phyloP scores from a whole-genome alignment of 129 eudicot genomes.

The Glebionis coronaria region DNA sequence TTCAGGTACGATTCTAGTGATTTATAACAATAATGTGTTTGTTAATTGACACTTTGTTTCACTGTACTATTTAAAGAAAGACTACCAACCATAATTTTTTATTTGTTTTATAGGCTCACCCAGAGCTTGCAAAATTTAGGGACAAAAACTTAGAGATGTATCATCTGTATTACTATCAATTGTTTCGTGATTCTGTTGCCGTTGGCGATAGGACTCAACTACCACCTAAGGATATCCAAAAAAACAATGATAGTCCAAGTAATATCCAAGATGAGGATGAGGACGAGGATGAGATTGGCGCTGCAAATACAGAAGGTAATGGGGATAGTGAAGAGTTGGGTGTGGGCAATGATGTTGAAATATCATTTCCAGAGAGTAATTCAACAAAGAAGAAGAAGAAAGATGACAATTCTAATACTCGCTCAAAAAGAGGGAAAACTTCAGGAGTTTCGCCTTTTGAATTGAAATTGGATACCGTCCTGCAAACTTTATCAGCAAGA shows the following conservation, averaged over 20 bases:
- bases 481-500: neutral
- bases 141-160: neutral
- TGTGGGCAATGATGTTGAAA: neutral
- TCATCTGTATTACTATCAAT: neutral
- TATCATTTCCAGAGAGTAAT: constrained; percentile 1
- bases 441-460: neutral
- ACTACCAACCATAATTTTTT: too few relatives aligned
- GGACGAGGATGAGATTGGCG: neutral
- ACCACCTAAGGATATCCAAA: neutral
- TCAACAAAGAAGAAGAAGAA: neutral
- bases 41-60: too few relatives aligned
- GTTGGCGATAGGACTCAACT: neutral
- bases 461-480: neutral
- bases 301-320: neutral
- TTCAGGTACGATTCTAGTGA: too few relatives aligned
- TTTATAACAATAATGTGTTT: too few relatives aligned
- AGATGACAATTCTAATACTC: neutral
- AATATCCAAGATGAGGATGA: neutral
- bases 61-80: too few relatives aligned
- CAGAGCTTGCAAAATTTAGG: neutral
- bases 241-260: neutral
- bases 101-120: neutral
- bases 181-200: neutral
- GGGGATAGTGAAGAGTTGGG: neutral
- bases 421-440: neutral